Conservation (phyloP, 1,284 basidiomycete species). For the Leccinum pseudoinsigne region DNA sequence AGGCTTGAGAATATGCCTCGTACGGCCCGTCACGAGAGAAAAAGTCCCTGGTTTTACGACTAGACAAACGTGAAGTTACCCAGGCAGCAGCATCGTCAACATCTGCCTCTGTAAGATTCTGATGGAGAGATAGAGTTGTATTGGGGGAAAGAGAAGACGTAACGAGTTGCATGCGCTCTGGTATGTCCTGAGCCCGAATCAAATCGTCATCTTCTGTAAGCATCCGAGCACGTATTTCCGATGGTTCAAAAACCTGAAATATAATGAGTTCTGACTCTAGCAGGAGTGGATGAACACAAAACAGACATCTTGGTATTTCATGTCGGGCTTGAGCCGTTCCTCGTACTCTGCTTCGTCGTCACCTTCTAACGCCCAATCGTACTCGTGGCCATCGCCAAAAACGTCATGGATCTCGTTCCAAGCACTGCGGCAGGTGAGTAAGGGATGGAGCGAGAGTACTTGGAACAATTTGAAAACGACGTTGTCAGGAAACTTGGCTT, state of each 20-base stretch:
- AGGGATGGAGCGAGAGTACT: conserved; percentile 10
- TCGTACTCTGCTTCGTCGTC: conserved; percentile 69
- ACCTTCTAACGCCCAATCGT: conserved; percentile 88
- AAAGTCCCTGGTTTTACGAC: conserved; percentile 74
- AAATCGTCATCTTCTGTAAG: conserved; percentile 95
- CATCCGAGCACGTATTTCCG: conserved; percentile 90
- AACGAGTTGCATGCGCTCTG: conserved; percentile 95
- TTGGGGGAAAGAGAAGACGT: conserved; percentile 80
- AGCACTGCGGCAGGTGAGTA: conserved; percentile 54
- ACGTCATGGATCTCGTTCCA: conserved; percentile 98
- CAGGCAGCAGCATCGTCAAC: conserved; percentile 85
- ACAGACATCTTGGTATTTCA: conserved; percentile 88
- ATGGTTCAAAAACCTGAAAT: conserved; percentile 92
- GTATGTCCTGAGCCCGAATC: conserved; percentile 88
- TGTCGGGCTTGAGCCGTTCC: conserved; percentile 65
- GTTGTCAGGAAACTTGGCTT: no score
- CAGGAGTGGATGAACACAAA: conserved; percentile 4
- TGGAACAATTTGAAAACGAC: no score
- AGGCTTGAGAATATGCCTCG: conserved; percentile 61
- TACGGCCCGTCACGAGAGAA: conserved; percentile 63
- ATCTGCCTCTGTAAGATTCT: conserved; percentile 67
- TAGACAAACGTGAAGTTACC: conserved; percentile 86
- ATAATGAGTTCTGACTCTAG: conserved; percentile 11
- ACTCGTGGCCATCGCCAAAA: conserved; percentile 96
- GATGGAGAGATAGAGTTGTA: conserved; percentile 67